Conservation (phyloP, 2,329 filamentous ascomycete genomes). For the Emericellopsis cladophorae region DNA sequence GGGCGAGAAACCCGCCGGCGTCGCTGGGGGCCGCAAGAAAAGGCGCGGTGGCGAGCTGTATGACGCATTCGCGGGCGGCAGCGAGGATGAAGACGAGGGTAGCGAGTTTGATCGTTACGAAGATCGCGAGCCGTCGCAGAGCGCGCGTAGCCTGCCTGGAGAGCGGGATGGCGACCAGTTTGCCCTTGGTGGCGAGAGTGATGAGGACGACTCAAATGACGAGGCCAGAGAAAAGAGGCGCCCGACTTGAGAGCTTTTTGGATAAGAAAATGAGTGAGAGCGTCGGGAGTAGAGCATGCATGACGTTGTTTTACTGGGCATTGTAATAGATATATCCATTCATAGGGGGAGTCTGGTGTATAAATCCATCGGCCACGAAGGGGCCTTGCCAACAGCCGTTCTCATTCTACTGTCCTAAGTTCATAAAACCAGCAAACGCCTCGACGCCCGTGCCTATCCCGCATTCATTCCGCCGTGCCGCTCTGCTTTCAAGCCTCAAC, state of each 20-base stretch:
- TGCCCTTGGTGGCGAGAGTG: conserved; percentile 35
- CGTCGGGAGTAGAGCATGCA: background rate
- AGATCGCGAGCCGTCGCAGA: conserved; percentile 13
- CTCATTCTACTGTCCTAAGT: background rate
- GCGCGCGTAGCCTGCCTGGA: conserved; percentile 11
- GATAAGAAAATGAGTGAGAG: background rate
- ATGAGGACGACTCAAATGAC: conserved; percentile 23
- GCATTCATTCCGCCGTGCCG: too few relatives aligned
- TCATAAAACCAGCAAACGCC: background rate
- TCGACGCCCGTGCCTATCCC: background rate
- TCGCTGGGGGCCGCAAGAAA: conserved; percentile 29
- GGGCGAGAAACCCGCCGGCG: conserved; percentile 28
- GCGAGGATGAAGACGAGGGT: conserved; percentile 38
- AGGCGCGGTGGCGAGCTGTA: conserved; percentile 76
- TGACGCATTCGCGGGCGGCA: conserved; percentile 89
- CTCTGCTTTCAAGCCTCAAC: conserved; percentile 3
- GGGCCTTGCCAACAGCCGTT: background rate
- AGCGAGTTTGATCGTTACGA: conserved; percentile 13
- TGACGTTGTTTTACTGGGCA: background rate
- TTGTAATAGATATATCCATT: background rate
- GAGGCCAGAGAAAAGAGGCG: conserved; percentile 1
- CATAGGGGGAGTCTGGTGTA: background rate
- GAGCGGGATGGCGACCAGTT: conserved; percentile 30
- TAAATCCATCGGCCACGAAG: background rate
- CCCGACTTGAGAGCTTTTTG: background rate